These are phyloP conservation scores for Solanum okadae DNA, from an alignment of 257 asterid genomes.

Conservation along the genomic window DNA sequence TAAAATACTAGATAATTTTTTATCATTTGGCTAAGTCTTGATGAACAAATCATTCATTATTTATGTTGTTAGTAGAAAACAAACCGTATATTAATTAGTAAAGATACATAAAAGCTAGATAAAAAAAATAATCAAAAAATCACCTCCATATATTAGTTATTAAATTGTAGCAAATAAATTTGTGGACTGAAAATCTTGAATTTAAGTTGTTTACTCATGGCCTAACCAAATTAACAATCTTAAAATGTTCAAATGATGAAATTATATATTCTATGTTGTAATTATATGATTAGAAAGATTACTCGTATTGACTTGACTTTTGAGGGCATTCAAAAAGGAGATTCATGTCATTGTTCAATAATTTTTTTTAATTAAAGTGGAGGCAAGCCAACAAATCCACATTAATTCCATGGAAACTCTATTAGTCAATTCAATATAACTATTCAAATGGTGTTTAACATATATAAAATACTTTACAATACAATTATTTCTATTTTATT, in stretches of 20 bases:
- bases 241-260: not conserved
- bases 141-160: not conserved
- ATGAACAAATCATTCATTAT: not conserved
- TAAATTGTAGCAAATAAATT: not conserved
- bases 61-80: not conserved
- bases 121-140: not conserved
- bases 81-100: not conserved
- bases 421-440: not conserved
- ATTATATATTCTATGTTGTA: not conserved
- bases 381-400: conserved; percentile 1
- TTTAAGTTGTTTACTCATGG: not conserved
- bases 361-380: not conserved
- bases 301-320: not conserved
- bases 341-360: not conserved
- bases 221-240: not conserved
- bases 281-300: not conserved
- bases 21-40: not conserved
- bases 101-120: not conserved
- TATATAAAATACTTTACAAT: not conserved
- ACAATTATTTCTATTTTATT: not conserved
- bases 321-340: not conserved
- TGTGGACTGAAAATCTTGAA: not conserved
- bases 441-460: not conserved
- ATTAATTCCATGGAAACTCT: not conserved
- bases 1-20: not conserved